phyloP scores from a whole-genome alignment of 352 stramenopile species.

The Pythium dissimile region DNA sequence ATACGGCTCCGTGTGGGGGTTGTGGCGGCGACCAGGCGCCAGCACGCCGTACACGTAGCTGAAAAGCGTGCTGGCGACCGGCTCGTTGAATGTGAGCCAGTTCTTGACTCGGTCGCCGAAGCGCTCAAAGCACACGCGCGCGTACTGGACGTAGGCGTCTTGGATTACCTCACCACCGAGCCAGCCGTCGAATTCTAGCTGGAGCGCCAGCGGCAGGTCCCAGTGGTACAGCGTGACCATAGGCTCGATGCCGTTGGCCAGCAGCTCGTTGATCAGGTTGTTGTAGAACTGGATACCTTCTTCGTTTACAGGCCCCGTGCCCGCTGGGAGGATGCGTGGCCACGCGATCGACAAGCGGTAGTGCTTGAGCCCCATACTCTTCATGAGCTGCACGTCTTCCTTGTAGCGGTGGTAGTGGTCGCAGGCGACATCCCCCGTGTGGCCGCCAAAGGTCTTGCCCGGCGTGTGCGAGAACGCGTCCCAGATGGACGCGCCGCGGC shows the following conservation, averaged over 20 bases:
- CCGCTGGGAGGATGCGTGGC: slow-evolving; percentile 73
- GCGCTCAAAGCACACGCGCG: slow-evolving; percentile 78
- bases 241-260: slow-evolving; percentile 68
- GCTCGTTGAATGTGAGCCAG: slow-evolving; percentile 95
- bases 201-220: slow-evolving; percentile 88
- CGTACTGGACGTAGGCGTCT: slow-evolving; percentile 73
- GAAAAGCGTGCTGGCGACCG: slow-evolving; percentile 49
- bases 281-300: slow-evolving; percentile 91
- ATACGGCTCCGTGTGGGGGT: slow-evolving; percentile 31
- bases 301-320: slow-evolving; percentile 58
- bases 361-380: slow-evolving; percentile 76
- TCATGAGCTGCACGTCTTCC: slow-evolving; percentile 90
- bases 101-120: slow-evolving; percentile 89
- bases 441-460: slow-evolving; percentile 3
- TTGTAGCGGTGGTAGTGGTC: slow-evolving; percentile 91
- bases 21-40: slow-evolving; percentile 39
- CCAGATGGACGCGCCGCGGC: slow-evolving; percentile 87
- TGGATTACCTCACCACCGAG: slow-evolving; percentile 48
- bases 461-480: slow-evolving; percentile 28
- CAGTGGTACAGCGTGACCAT: slow-evolving; percentile 95
- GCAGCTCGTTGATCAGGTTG: slow-evolving; percentile 81
- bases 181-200: slow-evolving; percentile 62
- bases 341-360: slow-evolving; percentile 94
- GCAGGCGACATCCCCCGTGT: slow-evolving; percentile 79
- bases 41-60: slow-evolving; percentile 55